phyloP scores from a whole-genome alignment of 1,284 basidiomycete genomes.

The Cutaneotrichosporon sp. region DNA sequence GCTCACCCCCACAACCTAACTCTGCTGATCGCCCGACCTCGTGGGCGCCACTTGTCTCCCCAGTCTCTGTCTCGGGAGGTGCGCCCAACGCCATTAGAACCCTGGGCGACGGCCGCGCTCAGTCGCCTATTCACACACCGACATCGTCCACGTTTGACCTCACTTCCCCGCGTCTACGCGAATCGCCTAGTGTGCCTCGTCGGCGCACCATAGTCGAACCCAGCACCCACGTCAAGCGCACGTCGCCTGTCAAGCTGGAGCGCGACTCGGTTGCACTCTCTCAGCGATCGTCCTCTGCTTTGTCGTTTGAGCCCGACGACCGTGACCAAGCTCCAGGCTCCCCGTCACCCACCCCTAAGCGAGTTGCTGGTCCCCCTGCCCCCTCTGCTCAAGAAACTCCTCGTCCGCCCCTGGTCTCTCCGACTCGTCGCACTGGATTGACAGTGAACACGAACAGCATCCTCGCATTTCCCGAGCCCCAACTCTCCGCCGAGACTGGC shows the following conservation, averaged over 20 bases:
- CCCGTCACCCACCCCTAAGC: neutral
- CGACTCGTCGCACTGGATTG: neutral
- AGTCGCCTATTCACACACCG: conserved; percentile 12
- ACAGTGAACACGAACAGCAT: neutral
- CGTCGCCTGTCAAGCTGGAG: neutral
- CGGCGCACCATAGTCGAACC: conserved; percentile 33
- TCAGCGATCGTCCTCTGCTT: neutral
- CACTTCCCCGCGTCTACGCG: conserved; percentile 23
- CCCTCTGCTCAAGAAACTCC: no score
- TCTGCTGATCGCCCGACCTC: neutral
- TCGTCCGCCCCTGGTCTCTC: neutral
- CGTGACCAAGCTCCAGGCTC: conserved; percentile 1
- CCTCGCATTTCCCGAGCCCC: neutral
- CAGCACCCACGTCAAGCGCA: conserved; percentile 1
- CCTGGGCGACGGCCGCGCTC: conserved; percentile 4
- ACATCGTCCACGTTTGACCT: conserved; percentile 12
- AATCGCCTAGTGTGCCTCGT: conserved; percentile 32
- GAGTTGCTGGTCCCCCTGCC: neutral
- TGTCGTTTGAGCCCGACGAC: neutral
- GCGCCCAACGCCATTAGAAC: conserved; percentile 4
- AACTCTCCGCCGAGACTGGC: neutral
- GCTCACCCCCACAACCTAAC: conserved; percentile 2
- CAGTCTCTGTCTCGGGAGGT: neutral
- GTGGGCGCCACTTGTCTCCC: neutral
- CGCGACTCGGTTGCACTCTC: neutral